A percentile compares a stretch with the other conserved stretches of the same genome.
These are phyloP conservation scores for Pholiota microspora DNA, from an alignment of 768 basidiomycete genomes.

Conservation along the genomic window DNA sequence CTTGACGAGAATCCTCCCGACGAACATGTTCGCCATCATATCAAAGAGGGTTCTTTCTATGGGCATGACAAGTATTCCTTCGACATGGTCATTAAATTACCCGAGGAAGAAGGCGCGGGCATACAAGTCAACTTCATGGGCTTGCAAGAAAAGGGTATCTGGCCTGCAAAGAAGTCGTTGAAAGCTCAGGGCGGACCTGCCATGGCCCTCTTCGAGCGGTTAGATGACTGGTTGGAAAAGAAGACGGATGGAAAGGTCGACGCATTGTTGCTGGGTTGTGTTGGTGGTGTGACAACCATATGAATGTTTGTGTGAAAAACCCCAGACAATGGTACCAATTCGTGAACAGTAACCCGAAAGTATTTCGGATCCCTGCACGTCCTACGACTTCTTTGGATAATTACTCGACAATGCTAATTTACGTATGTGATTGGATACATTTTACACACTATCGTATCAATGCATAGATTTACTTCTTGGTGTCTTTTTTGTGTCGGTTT, in stretches of 20 bases:
- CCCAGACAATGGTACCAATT: neutral
- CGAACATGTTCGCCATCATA: slow-evolving; percentile 76
- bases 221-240: slow-evolving; percentile 75
- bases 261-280: slow-evolving; percentile 64
- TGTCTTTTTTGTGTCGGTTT: too few relatives aligned
- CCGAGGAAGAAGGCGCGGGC: slow-evolving; percentile 20
- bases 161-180: slow-evolving; percentile 65
- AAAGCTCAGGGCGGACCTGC: slow-evolving; percentile 53
- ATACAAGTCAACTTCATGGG: slow-evolving; percentile 76
- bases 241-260: slow-evolving; percentile 67
- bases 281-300: slow-evolving; percentile 51
- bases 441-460: too few relatives aligned
- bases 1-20: slow-evolving; percentile 77
- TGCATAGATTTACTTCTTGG: too few relatives aligned
- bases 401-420: too few relatives aligned
- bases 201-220: slow-evolving; percentile 69
- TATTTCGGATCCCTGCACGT: too few relatives aligned
- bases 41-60: slow-evolving; percentile 91
- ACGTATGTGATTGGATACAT: too few relatives aligned
- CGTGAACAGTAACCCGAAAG: too few relatives aligned
- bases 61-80: slow-evolving; percentile 71
- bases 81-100: slow-evolving; percentile 65
- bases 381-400: too few relatives aligned
- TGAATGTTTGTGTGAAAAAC: neutral
- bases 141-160: slow-evolving; percentile 81